A percentile compares a stretch with the other conserved stretches of the same genome.
phyloP scores from a whole-genome alignment of 2,329 filamentous ascomycete species.

The Botrytis tulipae region DNA sequence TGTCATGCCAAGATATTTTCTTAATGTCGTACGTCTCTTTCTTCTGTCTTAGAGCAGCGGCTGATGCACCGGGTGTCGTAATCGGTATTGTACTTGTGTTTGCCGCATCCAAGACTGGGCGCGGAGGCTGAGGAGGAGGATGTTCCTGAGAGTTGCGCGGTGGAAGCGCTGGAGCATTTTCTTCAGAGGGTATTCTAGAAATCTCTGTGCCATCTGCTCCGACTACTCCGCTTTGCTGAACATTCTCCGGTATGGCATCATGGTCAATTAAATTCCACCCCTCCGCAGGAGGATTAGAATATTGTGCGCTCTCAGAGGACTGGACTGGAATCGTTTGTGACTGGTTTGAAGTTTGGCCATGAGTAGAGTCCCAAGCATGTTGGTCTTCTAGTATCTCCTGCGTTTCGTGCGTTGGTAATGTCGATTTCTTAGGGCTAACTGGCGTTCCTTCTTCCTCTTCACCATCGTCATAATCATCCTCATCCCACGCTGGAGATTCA shows the following conservation, averaged over 20 bases:
- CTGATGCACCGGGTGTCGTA: slow-evolving; percentile 16
- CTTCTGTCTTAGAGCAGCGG: slow-evolving; percentile 30
- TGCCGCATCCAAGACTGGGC: slow-evolving; percentile 26
- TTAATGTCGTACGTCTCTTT: slow-evolving; percentile 89
- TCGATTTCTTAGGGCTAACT: slow-evolving; percentile 19
- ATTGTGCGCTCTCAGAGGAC: slow-evolving; percentile 18
- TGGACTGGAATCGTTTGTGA: neutral
- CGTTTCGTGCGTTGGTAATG: slow-evolving; percentile 22
- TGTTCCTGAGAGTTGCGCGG: slow-evolving; percentile 31
- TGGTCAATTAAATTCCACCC: slow-evolving; percentile 36
- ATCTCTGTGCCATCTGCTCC: slow-evolving; percentile 23
- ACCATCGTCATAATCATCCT: slow-evolving; percentile 30
- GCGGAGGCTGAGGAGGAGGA: slow-evolving; percentile 32
- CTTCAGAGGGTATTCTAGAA: slow-evolving; percentile 24
- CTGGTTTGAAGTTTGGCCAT: slow-evolving; percentile 21
- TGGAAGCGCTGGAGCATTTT: slow-evolving; percentile 33
- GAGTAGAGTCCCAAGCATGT: slow-evolving; percentile 34
- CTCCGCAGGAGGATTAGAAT: slow-evolving; percentile 27
- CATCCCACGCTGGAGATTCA: slow-evolving; percentile 39
- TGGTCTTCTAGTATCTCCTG: slow-evolving; percentile 32
- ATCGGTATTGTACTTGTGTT: slow-evolving; percentile 26
- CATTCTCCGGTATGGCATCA: slow-evolving; percentile 24
- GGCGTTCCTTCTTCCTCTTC: slow-evolving; percentile 6
- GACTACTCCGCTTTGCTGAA: slow-evolving; percentile 33
- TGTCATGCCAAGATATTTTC: slow-evolving; percentile 81